A percentile compares a stretch with the other conserved stretches of the same genome.
These are phyloP conservation scores for Funneliformis mosseae DNA, from an alignment of 192 early-diverging fungal genomes.

Conservation along the genomic window DNA sequence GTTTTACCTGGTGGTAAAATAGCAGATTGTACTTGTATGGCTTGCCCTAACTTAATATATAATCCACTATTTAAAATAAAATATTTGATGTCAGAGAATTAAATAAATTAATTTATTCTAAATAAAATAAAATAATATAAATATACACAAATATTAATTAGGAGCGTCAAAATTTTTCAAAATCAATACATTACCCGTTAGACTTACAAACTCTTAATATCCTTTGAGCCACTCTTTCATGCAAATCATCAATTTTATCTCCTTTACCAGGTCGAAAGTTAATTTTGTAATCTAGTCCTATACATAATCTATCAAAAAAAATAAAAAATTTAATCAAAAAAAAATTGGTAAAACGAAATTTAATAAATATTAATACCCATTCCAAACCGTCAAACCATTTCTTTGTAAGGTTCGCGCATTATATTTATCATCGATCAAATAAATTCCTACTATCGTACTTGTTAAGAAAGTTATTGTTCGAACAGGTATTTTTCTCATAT, in stretches of 20 bases:
- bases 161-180: slow-evolving; percentile 8
- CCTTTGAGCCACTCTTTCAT: slow-evolving; percentile 69
- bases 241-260: slow-evolving; percentile 66
- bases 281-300: slow-evolving; percentile 76
- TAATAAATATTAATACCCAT: slow-evolving; percentile 40
- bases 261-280: slow-evolving; percentile 74
- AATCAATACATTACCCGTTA: slow-evolving; percentile 59
- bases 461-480: slow-evolving; percentile 34
- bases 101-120: neutral
- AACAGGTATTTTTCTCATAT: slow-evolving; percentile 31
- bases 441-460: slow-evolving; percentile 39
- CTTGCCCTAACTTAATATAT: slow-evolving; percentile 86
- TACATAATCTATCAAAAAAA: slow-evolving; percentile 35
- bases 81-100: neutral
- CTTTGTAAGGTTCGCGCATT: slow-evolving; percentile 53
- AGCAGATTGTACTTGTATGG: slow-evolving; percentile 67
- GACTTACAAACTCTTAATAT: slow-evolving; percentile 76
- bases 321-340: neutral
- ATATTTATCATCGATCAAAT: slow-evolving; percentile 45
- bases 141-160: neutral
- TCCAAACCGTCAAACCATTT: slow-evolving; percentile 51
- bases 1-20: slow-evolving; percentile 53
- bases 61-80: slow-evolving; percentile 58
- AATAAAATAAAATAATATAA: neutral
- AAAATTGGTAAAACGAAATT: neutral